Percentiles rank a stretch among this genome's conserved stretches.
Evolutionary conservation across 805 yeast genomes (phyloP).

Genomic region (Ogataea zsoltii): DNA sequence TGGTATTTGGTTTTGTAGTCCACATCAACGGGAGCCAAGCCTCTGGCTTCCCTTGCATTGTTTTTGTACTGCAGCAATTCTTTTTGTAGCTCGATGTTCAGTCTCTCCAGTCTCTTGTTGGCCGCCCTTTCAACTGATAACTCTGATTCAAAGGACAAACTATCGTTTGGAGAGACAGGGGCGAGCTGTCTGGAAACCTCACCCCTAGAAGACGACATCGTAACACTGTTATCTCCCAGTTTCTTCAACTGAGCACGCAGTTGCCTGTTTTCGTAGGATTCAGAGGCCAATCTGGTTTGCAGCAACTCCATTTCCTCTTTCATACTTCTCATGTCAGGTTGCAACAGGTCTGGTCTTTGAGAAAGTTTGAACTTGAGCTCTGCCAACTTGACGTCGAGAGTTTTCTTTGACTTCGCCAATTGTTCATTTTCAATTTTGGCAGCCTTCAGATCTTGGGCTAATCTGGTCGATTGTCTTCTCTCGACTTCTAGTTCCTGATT

Average conservation of each 20-base stretch:
- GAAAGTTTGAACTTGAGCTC: slow-evolving; percentile 33
- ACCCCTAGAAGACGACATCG: slow-evolving; percentile 1
- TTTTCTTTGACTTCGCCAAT: slow-evolving; percentile 31
- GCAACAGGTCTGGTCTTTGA: slow-evolving; percentile 23
- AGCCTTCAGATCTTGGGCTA: slow-evolving; percentile 28
- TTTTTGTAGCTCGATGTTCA: slow-evolving; percentile 36
- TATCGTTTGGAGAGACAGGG: slow-evolving; percentile 1
- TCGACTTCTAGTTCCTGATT: slow-evolving; percentile 33
- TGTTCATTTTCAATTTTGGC: slow-evolving; percentile 38
- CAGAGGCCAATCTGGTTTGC: slow-evolving; percentile 66
- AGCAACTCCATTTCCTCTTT: slow-evolving; percentile 59
- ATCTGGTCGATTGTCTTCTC: slow-evolving; percentile 23
- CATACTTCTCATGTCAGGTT: slow-evolving; percentile 28
- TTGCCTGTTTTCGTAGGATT: slow-evolving; percentile 57
- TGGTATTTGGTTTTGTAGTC: slow-evolving; percentile 48
- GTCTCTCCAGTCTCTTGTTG: slow-evolving; percentile 32
- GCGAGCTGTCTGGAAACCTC: slow-evolving; percentile 2
- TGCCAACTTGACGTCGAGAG: slow-evolving; percentile 33
- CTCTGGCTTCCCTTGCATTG: slow-evolving; percentile 34
- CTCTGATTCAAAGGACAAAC: slow-evolving; percentile 11
- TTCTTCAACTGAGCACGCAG: slow-evolving; percentile 44
- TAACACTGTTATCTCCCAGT: slow-evolving; percentile 21
- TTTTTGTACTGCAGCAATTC: slow-evolving; percentile 36
- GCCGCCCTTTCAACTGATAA: slow-evolving; percentile 31
- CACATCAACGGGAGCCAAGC: slow-evolving; percentile 35